Conservation (phyloP, 495 filamentous ascomycete genomes). For the Aspergillus steynii region DNA sequence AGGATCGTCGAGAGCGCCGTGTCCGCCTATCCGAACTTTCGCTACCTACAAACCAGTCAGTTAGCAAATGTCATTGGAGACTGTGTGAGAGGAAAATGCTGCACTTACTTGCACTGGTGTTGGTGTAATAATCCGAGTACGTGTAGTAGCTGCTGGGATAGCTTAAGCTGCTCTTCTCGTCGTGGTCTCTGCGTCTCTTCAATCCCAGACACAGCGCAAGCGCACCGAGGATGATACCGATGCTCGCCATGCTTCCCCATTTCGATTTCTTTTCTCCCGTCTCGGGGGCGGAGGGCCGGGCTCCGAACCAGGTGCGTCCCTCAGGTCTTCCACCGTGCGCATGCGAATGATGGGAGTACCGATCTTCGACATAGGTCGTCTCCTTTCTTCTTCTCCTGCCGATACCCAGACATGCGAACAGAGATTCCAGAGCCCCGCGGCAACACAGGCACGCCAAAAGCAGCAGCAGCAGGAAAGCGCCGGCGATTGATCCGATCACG, state of each 20-base stretch:
- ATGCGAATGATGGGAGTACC: constrained; percentile 56
- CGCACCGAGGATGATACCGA: constrained; percentile 62
- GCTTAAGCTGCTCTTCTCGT: constrained; percentile 46
- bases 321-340: constrained; percentile 47
- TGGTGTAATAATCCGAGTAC: constrained; percentile 46
- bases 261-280: constrained; percentile 56
- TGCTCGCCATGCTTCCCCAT: constrained; percentile 55
- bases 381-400: constrained; percentile 46
- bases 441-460: constrained; percentile 75
- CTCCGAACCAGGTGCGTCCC: constrained; percentile 70
- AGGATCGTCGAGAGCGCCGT: constrained; percentile 44
- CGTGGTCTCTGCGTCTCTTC: constrained; percentile 56
- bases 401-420: constrained; percentile 68
- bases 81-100: neutral
- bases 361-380: constrained; percentile 68
- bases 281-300: constrained; percentile 47
- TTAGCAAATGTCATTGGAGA: constrained; percentile 4
- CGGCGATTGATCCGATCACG: constrained; percentile 82
- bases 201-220: constrained; percentile 75
- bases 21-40: constrained; percentile 52
- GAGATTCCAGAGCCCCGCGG: constrained; percentile 60
- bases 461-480: constrained; percentile 68
- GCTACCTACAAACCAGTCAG: constrained; percentile 41
- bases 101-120: constrained; percentile 46
- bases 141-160: constrained; percentile 49